Evolutionary conservation across 1,284 basidiomycete genomes (phyloP), one percentile per base, ranked within the genome.

Genomic region (Melampsora abietis-canadensis): DNA sequence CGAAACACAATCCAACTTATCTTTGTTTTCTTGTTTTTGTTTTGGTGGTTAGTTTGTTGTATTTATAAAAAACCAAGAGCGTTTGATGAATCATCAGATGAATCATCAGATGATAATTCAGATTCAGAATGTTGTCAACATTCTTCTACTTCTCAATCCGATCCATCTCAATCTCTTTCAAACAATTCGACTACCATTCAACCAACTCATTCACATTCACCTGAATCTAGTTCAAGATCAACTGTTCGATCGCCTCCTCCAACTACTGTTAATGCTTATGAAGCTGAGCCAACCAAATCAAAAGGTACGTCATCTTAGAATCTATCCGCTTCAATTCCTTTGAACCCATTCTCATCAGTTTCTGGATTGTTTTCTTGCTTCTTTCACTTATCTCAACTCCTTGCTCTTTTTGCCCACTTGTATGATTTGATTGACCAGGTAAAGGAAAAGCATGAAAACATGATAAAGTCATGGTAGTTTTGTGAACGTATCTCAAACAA

Each of bases 11-110:
- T n/a, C 12, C 37, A 40, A 40, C 10, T 12, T 4, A 40, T 40
- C 37, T 40, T 12, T 40, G 37, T 1, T 12, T 12, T 40, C 37
- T 48, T 40, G n/a, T n/a, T n/a, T n/a, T n/a, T n/a, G n/a, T n/a
- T n/a, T n/a, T n/a, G n/a, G n/a, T n/a, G n/a, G n/a, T n/a, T 68
- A 93, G 92, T 93, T 73, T 93, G 92, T 80, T 93, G 92, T 81
- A 92, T 93, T 78, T 93, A 92, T 81, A 90, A 92, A 81, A 91
- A 89, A 80, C 89, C 90, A 0, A 86, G 86, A 76, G 82, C 79
- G 66, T 92, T 90, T 77, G 90, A 91, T 82, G 90, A 92, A 81
- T 91, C 90, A 68, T 84, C 83, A 4, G 80, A 79, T 1, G 89
- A 89, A 76, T 86, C 87, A 66, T 81, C 80, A 4, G 78, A 79